A percentile compares a stretch with the other conserved stretches of the same genome.
These are phyloP conservation scores for Coniella vitis DNA, from an alignment of 2,329 filamentous ascomycete species.

Conservation along the genomic window DNA sequence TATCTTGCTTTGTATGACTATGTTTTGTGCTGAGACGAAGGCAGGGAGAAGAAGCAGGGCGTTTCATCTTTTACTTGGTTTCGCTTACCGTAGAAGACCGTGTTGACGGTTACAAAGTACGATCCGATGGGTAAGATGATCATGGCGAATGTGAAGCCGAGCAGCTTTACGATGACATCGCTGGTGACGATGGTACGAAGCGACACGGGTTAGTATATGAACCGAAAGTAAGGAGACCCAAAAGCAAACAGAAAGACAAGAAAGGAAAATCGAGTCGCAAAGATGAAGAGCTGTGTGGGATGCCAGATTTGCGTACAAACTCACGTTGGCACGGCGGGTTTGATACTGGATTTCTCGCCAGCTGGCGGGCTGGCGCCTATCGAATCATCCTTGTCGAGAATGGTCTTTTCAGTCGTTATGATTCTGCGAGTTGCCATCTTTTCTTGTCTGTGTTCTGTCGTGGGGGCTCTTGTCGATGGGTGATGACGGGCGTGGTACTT, in stretches of 20 bases:
- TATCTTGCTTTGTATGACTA: too few species aligned
- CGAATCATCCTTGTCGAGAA: slow-evolving; percentile 53
- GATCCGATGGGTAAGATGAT: slow-evolving; percentile 77
- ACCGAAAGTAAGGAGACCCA: too few species aligned
- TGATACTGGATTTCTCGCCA: slow-evolving; percentile 59
- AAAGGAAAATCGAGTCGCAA: background rate
- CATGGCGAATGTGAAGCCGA: slow-evolving; percentile 90
- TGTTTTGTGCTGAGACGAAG: background rate
- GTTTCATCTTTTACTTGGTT: background rate
- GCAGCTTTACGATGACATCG: slow-evolving; percentile 80
- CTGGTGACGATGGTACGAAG: slow-evolving; percentile 32
- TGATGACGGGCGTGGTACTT: background rate
- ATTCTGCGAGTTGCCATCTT: slow-evolving; percentile 65
- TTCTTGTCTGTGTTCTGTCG: background rate
- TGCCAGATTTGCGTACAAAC: too few species aligned
- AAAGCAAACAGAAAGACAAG: too few species aligned
- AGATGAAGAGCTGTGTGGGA: background rate
- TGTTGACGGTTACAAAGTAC: slow-evolving; percentile 76
- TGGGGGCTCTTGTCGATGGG: background rate
- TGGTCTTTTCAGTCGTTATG: slow-evolving; percentile 57
- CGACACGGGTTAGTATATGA: too few species aligned
- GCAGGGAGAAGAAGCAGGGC: too few species aligned
- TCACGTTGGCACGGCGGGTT: slow-evolving; percentile 78
- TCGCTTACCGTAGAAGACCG: slow-evolving; percentile 65
- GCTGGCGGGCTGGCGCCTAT: slow-evolving; percentile 32